Conservation (phyloP, 1,284 basidiomycete genomes). For the Thelephora terrestris region DNA sequence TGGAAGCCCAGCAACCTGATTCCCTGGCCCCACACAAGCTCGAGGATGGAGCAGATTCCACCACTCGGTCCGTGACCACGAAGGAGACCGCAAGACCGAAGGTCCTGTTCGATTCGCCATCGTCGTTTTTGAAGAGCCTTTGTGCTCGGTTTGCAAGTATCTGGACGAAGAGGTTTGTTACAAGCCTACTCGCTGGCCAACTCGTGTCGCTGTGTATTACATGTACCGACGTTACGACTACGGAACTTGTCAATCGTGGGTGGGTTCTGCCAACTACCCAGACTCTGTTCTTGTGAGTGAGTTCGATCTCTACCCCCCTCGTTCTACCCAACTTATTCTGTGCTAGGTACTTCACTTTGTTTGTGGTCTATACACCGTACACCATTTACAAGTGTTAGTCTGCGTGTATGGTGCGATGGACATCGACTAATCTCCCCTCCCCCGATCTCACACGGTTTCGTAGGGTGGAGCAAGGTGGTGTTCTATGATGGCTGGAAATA, state of each 20-base stretch:
- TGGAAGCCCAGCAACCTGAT: no score
- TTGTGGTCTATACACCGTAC: conserved; percentile 71
- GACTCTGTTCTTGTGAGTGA: conserved; percentile 71
- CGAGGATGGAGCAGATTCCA: no score
- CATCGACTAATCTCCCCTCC: background rate
- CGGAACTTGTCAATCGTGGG: conserved; percentile 57
- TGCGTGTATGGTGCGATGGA: background rate
- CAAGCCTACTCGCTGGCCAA: conserved; percentile 66
- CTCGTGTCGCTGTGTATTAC: conserved; percentile 78
- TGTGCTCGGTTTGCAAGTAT: conserved; percentile 54
- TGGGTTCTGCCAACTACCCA: conserved; percentile 76
- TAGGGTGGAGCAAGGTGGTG: conserved; percentile 68
- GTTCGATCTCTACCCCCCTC: no score
- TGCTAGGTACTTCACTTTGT: conserved; percentile 67
- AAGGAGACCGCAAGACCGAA: no score
- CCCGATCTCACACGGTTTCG: conserved; percentile 54
- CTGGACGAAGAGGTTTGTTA: conserved; percentile 62
- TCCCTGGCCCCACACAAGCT: no score
- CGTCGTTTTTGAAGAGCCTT: conserved; percentile 41
- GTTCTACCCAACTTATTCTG: no score
- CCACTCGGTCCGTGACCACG: no score
- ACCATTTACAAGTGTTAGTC: conserved; percentile 69
- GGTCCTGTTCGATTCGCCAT: conserved; percentile 25
- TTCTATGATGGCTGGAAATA: conserved; percentile 78
- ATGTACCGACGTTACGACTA: conserved; percentile 75